Evolutionary conservation across 192 early-diverging fungal species (phyloP), one percentile per base, ranked within the genome.

Genomic region (Piromyces finnis): DNA sequence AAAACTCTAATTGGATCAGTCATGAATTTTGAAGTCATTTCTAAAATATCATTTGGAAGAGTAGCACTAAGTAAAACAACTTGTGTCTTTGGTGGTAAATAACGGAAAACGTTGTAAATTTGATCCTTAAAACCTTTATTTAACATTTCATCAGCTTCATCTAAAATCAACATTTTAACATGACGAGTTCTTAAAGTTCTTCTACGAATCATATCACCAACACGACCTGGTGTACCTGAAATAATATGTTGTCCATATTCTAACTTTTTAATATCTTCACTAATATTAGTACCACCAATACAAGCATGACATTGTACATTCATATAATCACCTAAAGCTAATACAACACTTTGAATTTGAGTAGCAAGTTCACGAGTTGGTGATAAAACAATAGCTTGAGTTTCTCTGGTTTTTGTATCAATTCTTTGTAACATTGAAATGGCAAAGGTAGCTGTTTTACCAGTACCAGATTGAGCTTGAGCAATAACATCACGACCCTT

Each of bases 11-110:
- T 87, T 14, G 97, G 97, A 78, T 98, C 96, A 5, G 92, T 91
- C 97, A 98, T 98, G 84, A 98, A 99, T 86, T 97, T 97, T 35
- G 91, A 92, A 29, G 96, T 98, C 86, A 99, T 92, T 83, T 97
- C 95, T 79, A 99, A 88, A 13, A 99, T 96, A 82, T 99, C 97
- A 84, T 94, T 89, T 59, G 97, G 96, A 30, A 99, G 84, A 4
- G 97, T 99, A 27, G 97, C 97, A 78, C 89, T 92, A 68, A 99
- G 88, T 36, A 99, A 84, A 0, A 99, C 95, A 18, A 99, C 95
- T 86, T 97, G 96, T 13, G 94, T 96, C 29, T 89, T 86, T 18
- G 95, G 95, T 78, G 96, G 96, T 77, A 99, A 85, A 85, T 94
- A 93, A 77, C 95, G 92, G 87, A 95, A 97, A 30, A 95, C 92